phyloP scores from a whole-genome alignment of 2,329 filamentous ascomycete genomes.

The Colletotrichum plurivorum region DNA sequence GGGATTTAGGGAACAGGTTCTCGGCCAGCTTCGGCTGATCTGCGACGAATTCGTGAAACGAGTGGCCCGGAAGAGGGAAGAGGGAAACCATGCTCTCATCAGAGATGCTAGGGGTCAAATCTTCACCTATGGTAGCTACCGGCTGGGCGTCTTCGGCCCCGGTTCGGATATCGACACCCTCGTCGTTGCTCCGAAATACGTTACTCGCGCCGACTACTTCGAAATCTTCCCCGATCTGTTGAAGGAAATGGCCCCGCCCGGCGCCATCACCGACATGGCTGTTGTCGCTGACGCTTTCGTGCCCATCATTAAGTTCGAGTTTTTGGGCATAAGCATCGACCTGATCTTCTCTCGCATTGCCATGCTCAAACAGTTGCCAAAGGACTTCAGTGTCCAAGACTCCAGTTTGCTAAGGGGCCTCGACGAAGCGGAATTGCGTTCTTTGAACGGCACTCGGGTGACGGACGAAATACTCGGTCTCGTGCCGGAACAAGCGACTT shows the following conservation, averaged over 20 bases:
- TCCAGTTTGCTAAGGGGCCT: slow-evolving; percentile 88
- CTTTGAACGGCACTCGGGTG: slow-evolving; percentile 93
- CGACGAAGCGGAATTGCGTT: slow-evolving; percentile 88
- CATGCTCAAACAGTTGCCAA: slow-evolving; percentile 78
- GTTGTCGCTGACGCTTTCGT: slow-evolving; percentile 93
- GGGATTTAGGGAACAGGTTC: slow-evolving; percentile 73
- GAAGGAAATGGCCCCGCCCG: slow-evolving; percentile 79
- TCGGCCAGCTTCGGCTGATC: slow-evolving; percentile 83
- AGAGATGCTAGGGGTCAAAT: slow-evolving; percentile 92
- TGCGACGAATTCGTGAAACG: slow-evolving; percentile 89
- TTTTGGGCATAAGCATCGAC: slow-evolving; percentile 93
- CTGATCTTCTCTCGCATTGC: slow-evolving; percentile 87
- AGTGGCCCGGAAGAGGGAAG: slow-evolving; percentile 81
- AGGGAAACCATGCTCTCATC: slow-evolving; percentile 80
- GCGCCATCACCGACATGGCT: slow-evolving; percentile 87
- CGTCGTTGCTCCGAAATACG: slow-evolving; percentile 90
- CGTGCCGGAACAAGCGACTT: slow-evolving; percentile 91
- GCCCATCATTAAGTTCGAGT: slow-evolving; percentile 97
- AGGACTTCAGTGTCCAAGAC: slow-evolving; percentile 83
- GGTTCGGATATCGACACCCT: slow-evolving; percentile 98
- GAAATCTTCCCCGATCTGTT: slow-evolving; percentile 86
- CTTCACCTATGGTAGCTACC: slow-evolving; percentile 96
- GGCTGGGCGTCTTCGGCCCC: slow-evolving; percentile 92
- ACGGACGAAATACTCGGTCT: slow-evolving; percentile 92
- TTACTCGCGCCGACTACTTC: slow-evolving; percentile 93